Base-by-base conservation (phyloP, 2,329 filamentous ascomycete species). In the Sarocladium strictum region DNA sequence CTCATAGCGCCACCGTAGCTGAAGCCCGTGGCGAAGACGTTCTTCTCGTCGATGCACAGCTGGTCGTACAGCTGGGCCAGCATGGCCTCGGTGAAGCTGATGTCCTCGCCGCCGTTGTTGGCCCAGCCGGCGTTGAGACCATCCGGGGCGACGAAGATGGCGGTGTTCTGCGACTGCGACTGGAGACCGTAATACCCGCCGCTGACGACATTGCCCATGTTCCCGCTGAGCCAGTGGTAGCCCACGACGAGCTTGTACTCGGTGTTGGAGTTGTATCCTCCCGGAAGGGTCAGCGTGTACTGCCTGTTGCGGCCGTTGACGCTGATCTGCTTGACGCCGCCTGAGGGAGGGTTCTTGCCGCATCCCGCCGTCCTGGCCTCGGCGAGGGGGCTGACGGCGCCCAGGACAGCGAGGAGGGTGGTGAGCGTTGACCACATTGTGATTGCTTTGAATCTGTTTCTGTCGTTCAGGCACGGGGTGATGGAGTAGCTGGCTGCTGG, bases 1-100 rank as follows among this genome's bases (percentile, higher is more conserved):
- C 65, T 67, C 70, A 76, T 76, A 43, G 69, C 68, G 38, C 66
- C 72, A 35, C 74, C 73, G 59, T 73, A 75, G 56, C 69, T 72
- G 62, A 72, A 76, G n/a, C 72, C 73, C 1, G 71, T 72, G 24
- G 71, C 65, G 61, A 75, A 77, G 54, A 71, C 65, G 53, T 69
- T 66, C 41, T 62, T 63, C 55, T 70, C 63, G 56, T 77, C 67
- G 26, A 77, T 62, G 57, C 75, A 77, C 38, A 76, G 68, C 24
- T 69, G 65, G 5, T 61, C 58, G 57, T 74, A 67, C 27, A 75
- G 62, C 10, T 62, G 63, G 26, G 65, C 61, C 33, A 74, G 58
- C 53, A 77, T 69, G 4, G 61, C 58, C 38, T 74, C 67, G 35
- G 73, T 63, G 55, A 77, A 73, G 0, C 62, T 62, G 38, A 75